These are phyloP conservation scores for Cytospora leucostoma DNA, from an alignment of 2,329 filamentous ascomycete genomes.

Conservation along the genomic window DNA sequence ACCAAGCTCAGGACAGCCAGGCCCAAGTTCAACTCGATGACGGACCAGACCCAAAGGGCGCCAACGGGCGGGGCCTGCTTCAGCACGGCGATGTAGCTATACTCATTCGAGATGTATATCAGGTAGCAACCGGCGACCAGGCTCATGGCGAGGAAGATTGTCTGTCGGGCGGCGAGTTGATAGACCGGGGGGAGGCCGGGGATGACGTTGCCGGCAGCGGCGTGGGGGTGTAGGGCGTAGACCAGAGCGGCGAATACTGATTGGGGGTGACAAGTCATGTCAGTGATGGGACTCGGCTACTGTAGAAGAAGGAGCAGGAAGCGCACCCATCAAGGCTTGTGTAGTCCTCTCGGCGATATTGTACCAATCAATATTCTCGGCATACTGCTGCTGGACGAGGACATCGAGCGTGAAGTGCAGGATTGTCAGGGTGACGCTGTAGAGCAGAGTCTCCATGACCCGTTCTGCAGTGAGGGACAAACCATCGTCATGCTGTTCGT, in stretches of 20 bases:
- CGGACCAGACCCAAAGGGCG: slow-evolving; percentile 89
- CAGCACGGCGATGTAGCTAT: slow-evolving; percentile 85
- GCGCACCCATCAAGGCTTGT: slow-evolving; percentile 55
- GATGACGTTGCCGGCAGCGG: slow-evolving; percentile 50
- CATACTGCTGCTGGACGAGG: slow-evolving; percentile 77
- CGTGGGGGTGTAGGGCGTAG: slow-evolving; percentile 58
- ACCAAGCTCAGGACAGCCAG: slow-evolving; percentile 62
- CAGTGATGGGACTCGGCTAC: slow-evolving; percentile 8
- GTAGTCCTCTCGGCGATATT: slow-evolving; percentile 54
- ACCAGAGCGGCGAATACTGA: slow-evolving; percentile 58
- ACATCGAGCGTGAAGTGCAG: slow-evolving; percentile 79
- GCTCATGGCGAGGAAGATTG: slow-evolving; percentile 65
- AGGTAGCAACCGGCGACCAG: slow-evolving; percentile 72
- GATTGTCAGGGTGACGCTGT: slow-evolving; percentile 65
- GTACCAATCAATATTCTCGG: slow-evolving; percentile 63
- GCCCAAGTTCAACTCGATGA: slow-evolving; percentile 78
- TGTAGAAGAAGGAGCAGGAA: not conserved
- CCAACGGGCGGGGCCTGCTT: slow-evolving; percentile 87
- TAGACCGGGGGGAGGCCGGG: slow-evolving; percentile 50
- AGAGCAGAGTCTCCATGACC: slow-evolving; percentile 58
- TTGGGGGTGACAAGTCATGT: slow-evolving; percentile 5
- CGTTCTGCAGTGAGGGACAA: slow-evolving; percentile 52
- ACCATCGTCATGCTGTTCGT: slow-evolving; percentile 37
- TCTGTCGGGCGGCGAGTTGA: slow-evolving; percentile 54
- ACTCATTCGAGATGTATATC: slow-evolving; percentile 76